Evolutionary conservation across 768 basidiomycete species (phyloP), one percentile per base, ranked within the genome.

Genomic region (Lenzites betulinus): DNA sequence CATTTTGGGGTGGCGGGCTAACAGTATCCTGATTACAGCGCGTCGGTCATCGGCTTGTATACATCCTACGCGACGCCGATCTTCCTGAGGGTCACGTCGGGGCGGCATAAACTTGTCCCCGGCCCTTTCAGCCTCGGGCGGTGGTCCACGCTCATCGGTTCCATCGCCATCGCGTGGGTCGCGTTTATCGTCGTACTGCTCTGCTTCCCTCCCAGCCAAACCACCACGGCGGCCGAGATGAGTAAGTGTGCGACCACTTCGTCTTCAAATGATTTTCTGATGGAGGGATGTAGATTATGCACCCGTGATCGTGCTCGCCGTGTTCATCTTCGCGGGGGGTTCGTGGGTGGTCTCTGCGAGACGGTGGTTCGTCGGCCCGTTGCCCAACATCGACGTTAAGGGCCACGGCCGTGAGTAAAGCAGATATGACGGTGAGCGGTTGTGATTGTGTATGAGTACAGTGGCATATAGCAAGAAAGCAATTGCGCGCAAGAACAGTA

Each of bases 361-460:
- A 36, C 82, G 84, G 51, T 90, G 88, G 88, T 90, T 90, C 74
- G 77, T 73, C 22, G 88, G 88, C 0, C 88, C 87, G n/a, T 75
- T 89, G 50, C 73, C 76, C 60, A 89, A 80, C 58, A 54, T 65
- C 28, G 60, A 60, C 30, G 55, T 15, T 33, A 4, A 5, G 30
- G 11, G 20, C 1, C 3, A 23, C 15, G 28, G 2, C 30, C 18
- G 7, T 2, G 11, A 50, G n/a, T 18, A 18, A 50, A 50, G n/a
- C 30, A 50, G 33, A 35, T 20, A n/a, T 50, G 49, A 50, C 16
- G 18, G 47, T 18, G 30, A 12, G 30, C 30, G 6, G 20, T 28
- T n/a, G 9, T 11, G 20, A 4, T n/a, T 30, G 33, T 18, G n/a
- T 20, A n/a, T 30, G 7, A 18, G 49, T 20, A 35, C 11, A 22